Evolutionary conservation across 192 early-diverging fungal species (phyloP), one percentile per base, ranked within the genome.

Genomic region (Linnemannia hyalina): DNA sequence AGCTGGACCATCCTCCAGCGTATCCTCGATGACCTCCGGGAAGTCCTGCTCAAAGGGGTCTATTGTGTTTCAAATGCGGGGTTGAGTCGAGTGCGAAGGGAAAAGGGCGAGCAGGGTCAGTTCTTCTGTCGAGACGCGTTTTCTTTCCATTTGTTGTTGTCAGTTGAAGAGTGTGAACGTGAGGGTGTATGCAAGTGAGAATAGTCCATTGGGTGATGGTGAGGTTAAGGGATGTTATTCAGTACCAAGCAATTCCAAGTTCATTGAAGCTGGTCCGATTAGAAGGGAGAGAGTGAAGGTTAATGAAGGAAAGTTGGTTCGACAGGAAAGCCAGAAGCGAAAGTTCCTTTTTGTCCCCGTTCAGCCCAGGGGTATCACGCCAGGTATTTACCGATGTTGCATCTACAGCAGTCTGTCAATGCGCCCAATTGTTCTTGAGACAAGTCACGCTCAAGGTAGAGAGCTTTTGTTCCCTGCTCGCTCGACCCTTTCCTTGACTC

Each of bases 31-130:
- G 42, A 92, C 90, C 81, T 95, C 93, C 20, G 96, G 96, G 70
- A 95, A 95, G 89, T 95, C 95, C 42, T 93, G 93, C 86, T 95
- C 96, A 82, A 94, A 96, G 63, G 96, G 96, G 82, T 95, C 95
- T 93, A 76, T 63, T 23, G 7, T 76, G 23, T 32, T 47, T 54
- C 49, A 55, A 75, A 40, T 13, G 52, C 49, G 49, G 20, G 18
- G 49, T 52, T 16, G 26, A 76, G 54, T 57, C 55, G 55, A 57
- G 10, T 57, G 18, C n/a, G 18, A 52, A 52, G 18, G 18, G 10
- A 8, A 54, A 18, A 54, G 26, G 47, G 22, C 22, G n/a, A 57
- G 55, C 22, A 63, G 11, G 32, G 42, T 35, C 40, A 65, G 3
- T 47, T n/a, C 11, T 32, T 7, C 23, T 16, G n/a, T 41, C 74